Evolutionary conservation across 2,329 filamentous ascomycete species (phyloP), one percentile per base, ranked within the genome.

Genomic region (Ophiocordyceps camponoti-leonardi): DNA sequence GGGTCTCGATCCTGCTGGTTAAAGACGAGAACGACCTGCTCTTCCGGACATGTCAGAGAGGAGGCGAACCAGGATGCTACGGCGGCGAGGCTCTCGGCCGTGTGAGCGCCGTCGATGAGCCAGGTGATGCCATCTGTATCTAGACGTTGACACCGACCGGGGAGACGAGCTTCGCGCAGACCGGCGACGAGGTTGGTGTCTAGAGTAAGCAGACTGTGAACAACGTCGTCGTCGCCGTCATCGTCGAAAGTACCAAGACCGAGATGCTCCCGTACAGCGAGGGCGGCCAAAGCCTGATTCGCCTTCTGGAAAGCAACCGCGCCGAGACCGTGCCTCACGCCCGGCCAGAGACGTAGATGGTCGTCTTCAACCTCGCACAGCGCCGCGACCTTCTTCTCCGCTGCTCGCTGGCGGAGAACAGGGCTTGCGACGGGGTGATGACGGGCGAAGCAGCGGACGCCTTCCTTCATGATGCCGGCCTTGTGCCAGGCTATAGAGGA

Each of bases 401-500:
- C 56, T 0, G 81, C 76, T 52, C 82, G 71, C 44, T 66, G 63
- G 50, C 71, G 63, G 47, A 88, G 56, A 11, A 87, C 77, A 7
- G 65, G 58, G 54, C 62, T 60, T 41, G 55, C 55, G 42, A 57
- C 52, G 1, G 55, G 51, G 19, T 58, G 44, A 4, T 46, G 53
- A 31, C 59, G 54, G 8, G 64, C 57, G 10, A 67, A 67, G 0
- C 58, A 65, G 37, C 49, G 54, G 0, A 63, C 72, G 0, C 74
- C 76, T 1, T 62, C 44, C 60, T 93, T 94, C 59, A 93, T 81
- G 41, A 95, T 84, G 1, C 88, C 88, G 7, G 81, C 81, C 61
- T 95, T 95, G 59, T 94, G 85, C 88, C 87, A 94, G 3, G 87
- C 63, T 51, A 94, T 94, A 56, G 86, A 69, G 47, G 83, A 79